Evolutionary conservation across 73 alveolate genomes (phyloP).

Genomic region (Blepharisma stoltei): DNA sequence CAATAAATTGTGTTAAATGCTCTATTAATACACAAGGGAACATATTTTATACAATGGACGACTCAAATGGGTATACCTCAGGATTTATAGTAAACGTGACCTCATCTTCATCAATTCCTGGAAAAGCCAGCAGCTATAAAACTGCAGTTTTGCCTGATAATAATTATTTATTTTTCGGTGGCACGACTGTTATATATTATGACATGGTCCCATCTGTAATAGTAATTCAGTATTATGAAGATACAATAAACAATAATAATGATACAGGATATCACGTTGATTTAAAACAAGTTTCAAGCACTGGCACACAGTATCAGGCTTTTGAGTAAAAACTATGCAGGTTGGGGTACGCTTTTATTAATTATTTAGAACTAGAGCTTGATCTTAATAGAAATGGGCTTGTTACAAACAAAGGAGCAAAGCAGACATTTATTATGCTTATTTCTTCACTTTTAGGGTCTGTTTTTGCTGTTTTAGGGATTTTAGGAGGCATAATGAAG

Average conservation of each 20-base stretch:
- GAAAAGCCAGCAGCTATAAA: not conserved
- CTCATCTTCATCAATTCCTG: slow-evolving; percentile 16
- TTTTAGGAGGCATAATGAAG: slow-evolving; percentile 6
- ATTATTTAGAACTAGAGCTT: not conserved
- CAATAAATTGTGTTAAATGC: no score
- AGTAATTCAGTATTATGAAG: not conserved
- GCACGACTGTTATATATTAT: not conserved
- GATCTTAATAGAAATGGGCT: not conserved
- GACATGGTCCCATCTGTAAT: not conserved
- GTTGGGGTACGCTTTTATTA: not conserved
- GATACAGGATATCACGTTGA: slow-evolving; percentile 17
- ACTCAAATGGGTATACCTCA: not conserved
- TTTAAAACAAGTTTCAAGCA: not conserved
- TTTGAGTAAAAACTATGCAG: not conserved
- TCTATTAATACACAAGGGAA: no score
- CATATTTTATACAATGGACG: no score
- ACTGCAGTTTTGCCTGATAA: not conserved
- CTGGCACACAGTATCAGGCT: not conserved
- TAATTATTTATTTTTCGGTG: not conserved
- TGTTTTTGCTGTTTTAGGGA: slow-evolving; percentile 4
- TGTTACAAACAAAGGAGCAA: not conserved
- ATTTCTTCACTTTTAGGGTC: slow-evolving; percentile 5
- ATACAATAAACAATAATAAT: not conserved
- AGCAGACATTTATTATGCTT: not conserved
- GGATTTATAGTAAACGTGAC: not conserved